Percentiles rank a stretch among this genome's conserved stretches.
Conservation (phyloP, 1,284 basidiomycete species). For the Trichosporon sp. region DNA sequence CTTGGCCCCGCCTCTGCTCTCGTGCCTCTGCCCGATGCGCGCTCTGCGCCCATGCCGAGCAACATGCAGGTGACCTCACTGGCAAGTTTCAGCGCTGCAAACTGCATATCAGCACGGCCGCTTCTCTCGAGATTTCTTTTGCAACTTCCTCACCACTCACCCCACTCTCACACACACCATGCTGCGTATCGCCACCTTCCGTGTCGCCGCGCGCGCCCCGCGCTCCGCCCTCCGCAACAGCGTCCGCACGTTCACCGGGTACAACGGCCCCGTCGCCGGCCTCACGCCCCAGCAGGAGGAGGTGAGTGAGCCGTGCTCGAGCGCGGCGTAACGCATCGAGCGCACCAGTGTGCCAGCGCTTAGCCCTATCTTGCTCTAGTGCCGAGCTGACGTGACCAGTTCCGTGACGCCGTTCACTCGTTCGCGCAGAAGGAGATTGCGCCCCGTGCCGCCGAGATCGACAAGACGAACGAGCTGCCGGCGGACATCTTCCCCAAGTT, state of each 20-base stretch:
- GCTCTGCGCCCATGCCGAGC: too few relatives aligned
- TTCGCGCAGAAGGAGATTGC: slow-evolving; percentile 77
- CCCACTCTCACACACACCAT: not conserved
- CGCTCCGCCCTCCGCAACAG: not conserved
- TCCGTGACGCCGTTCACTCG: slow-evolving; percentile 67
- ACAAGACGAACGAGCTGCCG: slow-evolving; percentile 74
- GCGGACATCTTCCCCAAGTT: slow-evolving; percentile 83
- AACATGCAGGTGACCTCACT: not conserved
- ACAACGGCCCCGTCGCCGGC: slow-evolving; percentile 73
- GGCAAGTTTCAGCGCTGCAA: not conserved
- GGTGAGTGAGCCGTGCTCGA: slow-evolving; percentile 53
- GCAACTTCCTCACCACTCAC: not conserved
- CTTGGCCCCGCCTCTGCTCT: not conserved
- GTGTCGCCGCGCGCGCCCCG: not conserved
- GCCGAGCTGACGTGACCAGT: slow-evolving; percentile 54
- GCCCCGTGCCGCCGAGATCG: slow-evolving; percentile 75
- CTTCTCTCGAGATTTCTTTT: not conserved
- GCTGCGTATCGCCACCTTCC: slow-evolving; percentile 4
- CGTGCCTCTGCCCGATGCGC: not conserved
- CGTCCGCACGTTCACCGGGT: slow-evolving; percentile 48
- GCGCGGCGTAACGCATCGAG: too few relatives aligned
- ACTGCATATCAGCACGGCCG: not conserved
- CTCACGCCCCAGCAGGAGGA: slow-evolving; percentile 76
- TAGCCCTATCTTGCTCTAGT: not conserved
- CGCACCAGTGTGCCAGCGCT: too few relatives aligned